These are phyloP conservation scores for Gossypium arboreum DNA, from an alignment of 345 rosid genomes.

Conservation along the genomic window DNA sequence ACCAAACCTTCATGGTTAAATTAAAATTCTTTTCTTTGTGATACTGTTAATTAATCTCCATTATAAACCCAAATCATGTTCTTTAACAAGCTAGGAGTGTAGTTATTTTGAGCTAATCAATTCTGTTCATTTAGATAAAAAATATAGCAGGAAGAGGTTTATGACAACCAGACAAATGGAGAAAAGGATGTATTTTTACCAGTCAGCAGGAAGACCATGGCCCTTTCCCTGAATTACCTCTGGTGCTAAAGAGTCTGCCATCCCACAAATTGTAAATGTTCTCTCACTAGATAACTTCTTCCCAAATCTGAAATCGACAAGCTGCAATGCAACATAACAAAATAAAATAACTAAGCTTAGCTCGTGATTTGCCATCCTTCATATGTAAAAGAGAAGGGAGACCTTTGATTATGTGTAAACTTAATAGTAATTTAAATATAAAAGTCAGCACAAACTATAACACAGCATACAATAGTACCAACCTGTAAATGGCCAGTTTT, in stretches of 20 bases:
- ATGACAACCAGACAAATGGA: background rate
- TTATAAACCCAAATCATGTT: constrained; percentile 9
- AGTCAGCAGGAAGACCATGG: constrained; percentile 81
- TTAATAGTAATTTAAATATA: background rate
- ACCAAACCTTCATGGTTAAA: background rate
- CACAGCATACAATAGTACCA: constrained; percentile 17
- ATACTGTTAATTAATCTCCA: background rate
- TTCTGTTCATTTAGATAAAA: background rate
- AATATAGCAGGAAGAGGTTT: constrained; percentile 5
- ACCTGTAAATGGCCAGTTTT: constrained; percentile 81
- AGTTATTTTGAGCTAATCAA: background rate
- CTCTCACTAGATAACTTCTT: constrained; percentile 63
- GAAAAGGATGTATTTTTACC: constrained; percentile 44
- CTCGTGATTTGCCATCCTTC: background rate
- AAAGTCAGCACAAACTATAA: background rate
- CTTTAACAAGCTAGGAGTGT: constrained; percentile 2
- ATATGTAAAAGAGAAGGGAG: background rate
- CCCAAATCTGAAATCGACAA: constrained; percentile 85
- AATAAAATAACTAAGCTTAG: constrained; percentile 8
- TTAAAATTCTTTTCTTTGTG: background rate
- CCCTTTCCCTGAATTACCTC: constrained; percentile 90
- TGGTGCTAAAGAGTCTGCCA: constrained; percentile 79
- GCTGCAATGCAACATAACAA: constrained; percentile 32
- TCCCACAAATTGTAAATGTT: constrained; percentile 86
- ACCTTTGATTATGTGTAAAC: background rate